Evolutionary conservation across 1,284 basidiomycete genomes (phyloP).

Genomic region (Malassezia pachydermatis): DNA sequence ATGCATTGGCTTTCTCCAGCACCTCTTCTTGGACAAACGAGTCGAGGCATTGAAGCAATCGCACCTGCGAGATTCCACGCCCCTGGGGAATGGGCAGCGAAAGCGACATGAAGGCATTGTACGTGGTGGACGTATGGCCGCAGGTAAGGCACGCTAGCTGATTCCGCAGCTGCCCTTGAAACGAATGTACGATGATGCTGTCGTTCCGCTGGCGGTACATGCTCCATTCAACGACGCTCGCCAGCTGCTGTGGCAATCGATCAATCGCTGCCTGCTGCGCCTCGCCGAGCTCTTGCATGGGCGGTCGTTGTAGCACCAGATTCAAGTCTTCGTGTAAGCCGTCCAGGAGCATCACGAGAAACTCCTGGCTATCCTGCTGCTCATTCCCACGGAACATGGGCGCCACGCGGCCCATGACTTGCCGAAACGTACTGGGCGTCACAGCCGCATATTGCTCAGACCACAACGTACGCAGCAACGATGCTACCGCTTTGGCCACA

Average conservation of each 20-base stretch:
- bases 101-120: slow-evolving; percentile 57
- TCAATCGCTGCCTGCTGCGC: slow-evolving; percentile 51
- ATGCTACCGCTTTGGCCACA: slow-evolving; percentile 71
- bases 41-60: slow-evolving; percentile 72
- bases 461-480: slow-evolving; percentile 77
- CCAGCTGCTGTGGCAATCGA: slow-evolving; percentile 62
- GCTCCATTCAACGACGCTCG: slow-evolving; percentile 28
- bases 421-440: slow-evolving; percentile 74
- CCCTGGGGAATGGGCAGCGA: slow-evolving; percentile 49
- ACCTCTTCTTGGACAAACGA: slow-evolving; percentile 82
- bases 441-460: slow-evolving; percentile 72
- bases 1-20: slow-evolving; percentile 85
- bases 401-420: slow-evolving; percentile 51
- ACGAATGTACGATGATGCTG: slow-evolving; percentile 31
- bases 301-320: slow-evolving; percentile 31
- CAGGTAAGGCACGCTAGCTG: slow-evolving; percentile 44
- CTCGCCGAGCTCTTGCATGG: slow-evolving; percentile 37
- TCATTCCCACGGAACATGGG: slow-evolving; percentile 38
- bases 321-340: slow-evolving; percentile 28
- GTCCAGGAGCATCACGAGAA: slow-evolving; percentile 31
- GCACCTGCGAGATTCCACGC: slow-evolving; percentile 58
- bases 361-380: slow-evolving; percentile 33
- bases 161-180: slow-evolving; percentile 44
- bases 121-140: slow-evolving; percentile 83
- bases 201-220: slow-evolving; percentile 44